Evolutionary conservation across 768 basidiomycete genomes (phyloP).

Genomic region (Suillus cothurnatus): DNA sequence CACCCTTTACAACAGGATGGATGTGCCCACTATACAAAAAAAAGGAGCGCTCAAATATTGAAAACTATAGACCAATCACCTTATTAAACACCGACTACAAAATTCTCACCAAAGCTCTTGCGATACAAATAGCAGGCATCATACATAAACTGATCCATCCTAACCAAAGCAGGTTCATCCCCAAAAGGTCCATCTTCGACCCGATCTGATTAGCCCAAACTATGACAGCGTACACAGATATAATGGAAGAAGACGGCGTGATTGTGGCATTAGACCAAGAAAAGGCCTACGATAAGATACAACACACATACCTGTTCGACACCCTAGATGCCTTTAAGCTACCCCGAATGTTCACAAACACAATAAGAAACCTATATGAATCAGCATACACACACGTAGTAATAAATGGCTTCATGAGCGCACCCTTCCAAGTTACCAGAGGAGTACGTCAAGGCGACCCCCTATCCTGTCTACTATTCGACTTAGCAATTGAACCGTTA

Average conservation of each 20-base stretch:
- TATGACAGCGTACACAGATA: conserved; percentile 29
- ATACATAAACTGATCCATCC: conserved; percentile 27
- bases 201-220: conserved; percentile 31
- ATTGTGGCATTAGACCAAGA: conserved; percentile 23
- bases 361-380: background rate
- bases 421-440: background rate
- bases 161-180: conserved; percentile 44
- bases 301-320: conserved; percentile 34
- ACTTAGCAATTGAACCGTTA: conserved; percentile 35
- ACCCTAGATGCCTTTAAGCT: conserved; percentile 26
- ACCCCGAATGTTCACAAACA: conserved; percentile 30
- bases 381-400: background rate
- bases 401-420: background rate
- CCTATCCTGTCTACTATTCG: conserved; percentile 35
- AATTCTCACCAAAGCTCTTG: too few relatives aligned
- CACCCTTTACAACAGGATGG: too few relatives aligned
- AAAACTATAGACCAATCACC: background rate
- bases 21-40: background rate
- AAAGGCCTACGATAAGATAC: conserved; percentile 33
- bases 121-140: too few relatives aligned
- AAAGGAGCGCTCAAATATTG: background rate
- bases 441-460: conserved; percentile 42
- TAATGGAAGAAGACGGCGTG: conserved; percentile 22
- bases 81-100: background rate
- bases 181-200: conserved; percentile 33